Evolutionary conservation across 2,329 filamentous ascomycete genomes (phyloP).

Genomic region (Colletotrichum graminicola): DNA sequence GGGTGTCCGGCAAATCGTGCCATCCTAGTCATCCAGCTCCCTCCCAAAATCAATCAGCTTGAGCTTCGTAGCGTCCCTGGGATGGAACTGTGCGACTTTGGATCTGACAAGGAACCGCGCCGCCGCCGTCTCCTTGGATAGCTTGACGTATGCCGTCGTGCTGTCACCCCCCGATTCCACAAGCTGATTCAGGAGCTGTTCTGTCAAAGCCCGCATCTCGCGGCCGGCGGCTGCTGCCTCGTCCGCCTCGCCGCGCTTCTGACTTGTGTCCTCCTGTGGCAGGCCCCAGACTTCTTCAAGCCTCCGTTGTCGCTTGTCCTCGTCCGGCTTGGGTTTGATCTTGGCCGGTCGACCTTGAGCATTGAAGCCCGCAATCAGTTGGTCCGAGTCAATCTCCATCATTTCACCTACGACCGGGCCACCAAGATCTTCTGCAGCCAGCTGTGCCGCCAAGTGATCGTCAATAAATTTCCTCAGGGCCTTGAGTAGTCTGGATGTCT

Average conservation of each 20-base stretch:
- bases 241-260: slow-evolving; percentile 52
- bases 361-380: slow-evolving; percentile 71
- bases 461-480: slow-evolving; percentile 79
- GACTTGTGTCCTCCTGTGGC: slow-evolving; percentile 27
- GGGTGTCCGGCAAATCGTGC: slow-evolving; percentile 32
- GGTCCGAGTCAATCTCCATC: slow-evolving; percentile 72
- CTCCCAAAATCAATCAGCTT: slow-evolving; percentile 74
- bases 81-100: slow-evolving; percentile 76
- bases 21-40: slow-evolving; percentile 66
- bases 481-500: slow-evolving; percentile 71
- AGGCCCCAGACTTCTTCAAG: slow-evolving; percentile 75
- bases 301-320: slow-evolving; percentile 68
- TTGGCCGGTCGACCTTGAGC: slow-evolving; percentile 69
- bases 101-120: slow-evolving; percentile 74
- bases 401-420: slow-evolving; percentile 85
- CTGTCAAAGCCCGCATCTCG: slow-evolving; percentile 72
- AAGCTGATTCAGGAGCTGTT: slow-evolving; percentile 70
- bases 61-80: slow-evolving; percentile 70
- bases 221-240: slow-evolving; percentile 64
- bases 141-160: slow-evolving; percentile 68
- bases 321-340: slow-evolving; percentile 55
- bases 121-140: slow-evolving; percentile 72
- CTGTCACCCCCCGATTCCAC: slow-evolving; percentile 66
- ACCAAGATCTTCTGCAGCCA: slow-evolving; percentile 86
- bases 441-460: slow-evolving; percentile 76